These are phyloP conservation scores for Holtermanniella nyarrowii DNA, from an alignment of 768 basidiomycete genomes.

Conservation along the genomic window DNA sequence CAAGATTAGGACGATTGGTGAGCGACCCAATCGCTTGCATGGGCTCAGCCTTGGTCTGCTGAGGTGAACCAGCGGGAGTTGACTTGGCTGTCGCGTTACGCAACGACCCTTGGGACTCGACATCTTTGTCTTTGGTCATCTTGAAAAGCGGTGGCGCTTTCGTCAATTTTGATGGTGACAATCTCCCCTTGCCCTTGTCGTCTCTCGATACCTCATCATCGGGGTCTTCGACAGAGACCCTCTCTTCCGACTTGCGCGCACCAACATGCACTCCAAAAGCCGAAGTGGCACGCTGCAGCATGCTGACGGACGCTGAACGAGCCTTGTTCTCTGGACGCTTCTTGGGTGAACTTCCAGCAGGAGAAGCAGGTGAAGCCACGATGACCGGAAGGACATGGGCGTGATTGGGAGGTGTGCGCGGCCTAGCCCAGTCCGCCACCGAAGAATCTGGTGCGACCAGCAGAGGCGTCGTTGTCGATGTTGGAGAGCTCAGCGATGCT, in stretches of 20 bases:
- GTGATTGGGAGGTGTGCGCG: constrained; percentile 56
- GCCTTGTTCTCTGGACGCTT: constrained; percentile 51
- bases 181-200: constrained; percentile 7
- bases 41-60: constrained; percentile 60
- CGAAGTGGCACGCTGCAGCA: constrained; percentile 91
- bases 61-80: constrained; percentile 49
- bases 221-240: constrained; percentile 48
- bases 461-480: constrained; percentile 52
- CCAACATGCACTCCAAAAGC: constrained; percentile 53
- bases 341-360: constrained; percentile 13
- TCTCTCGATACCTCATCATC: constrained; percentile 5
- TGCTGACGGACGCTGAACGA: constrained; percentile 81
- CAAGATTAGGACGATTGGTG: background rate
- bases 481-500: constrained; percentile 14
- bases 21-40: background rate
- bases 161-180: constrained; percentile 30
- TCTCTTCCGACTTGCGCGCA: constrained; percentile 69
- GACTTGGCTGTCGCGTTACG: background rate
- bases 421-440: constrained; percentile 45
- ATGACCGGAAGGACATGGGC: constrained; percentile 52
- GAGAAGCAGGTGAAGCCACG: constrained; percentile 44
- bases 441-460: constrained; percentile 43
- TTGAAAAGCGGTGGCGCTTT: constrained; percentile 22
- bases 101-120: background rate
- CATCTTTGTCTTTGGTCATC: constrained; percentile 1